phyloP scores from a whole-genome alignment of 148 eudicot genomes.

The Silene latifolia region DNA sequence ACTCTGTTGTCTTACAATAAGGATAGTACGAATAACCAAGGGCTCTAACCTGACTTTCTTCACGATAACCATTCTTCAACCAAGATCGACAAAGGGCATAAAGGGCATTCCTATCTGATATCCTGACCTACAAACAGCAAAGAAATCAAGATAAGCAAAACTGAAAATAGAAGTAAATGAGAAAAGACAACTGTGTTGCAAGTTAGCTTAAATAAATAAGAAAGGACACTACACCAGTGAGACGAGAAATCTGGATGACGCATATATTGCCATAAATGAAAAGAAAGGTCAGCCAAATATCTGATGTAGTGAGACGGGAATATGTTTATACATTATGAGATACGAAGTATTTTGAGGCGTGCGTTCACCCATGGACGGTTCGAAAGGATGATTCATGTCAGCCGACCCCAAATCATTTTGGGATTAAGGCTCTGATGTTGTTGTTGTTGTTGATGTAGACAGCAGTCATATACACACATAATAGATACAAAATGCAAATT shows the following conservation, averaged over 20 bases:
- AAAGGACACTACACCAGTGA: not conserved
- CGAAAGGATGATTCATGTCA: no score
- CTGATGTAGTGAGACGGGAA: not conserved
- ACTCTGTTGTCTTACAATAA: not conserved
- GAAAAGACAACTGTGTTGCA: no score
- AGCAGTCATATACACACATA: not conserved
- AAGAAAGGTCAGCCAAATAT: slow-evolving; percentile 1
- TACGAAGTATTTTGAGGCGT: no score
- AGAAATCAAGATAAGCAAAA: no score
- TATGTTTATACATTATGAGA: not conserved
- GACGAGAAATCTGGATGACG: not conserved
- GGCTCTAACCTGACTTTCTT: slow-evolving; percentile 54
- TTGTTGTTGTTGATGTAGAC: no score
- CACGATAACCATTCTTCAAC: slow-evolving; percentile 74
- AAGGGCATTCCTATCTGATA: slow-evolving; percentile 54
- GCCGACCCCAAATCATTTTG: no score
- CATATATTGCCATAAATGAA: not conserved
- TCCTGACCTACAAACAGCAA: slow-evolving; percentile 55
- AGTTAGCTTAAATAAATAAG: not conserved
- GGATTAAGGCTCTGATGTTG: no score
- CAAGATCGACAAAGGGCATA: slow-evolving; percentile 83
- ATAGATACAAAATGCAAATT: not conserved
- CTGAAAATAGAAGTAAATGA: no score
- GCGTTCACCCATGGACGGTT: no score
- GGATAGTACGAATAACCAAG: slow-evolving; percentile 2